phyloP scores from a whole-genome alignment of 257 asterid genomes.

The Buddleja alternifolia region DNA sequence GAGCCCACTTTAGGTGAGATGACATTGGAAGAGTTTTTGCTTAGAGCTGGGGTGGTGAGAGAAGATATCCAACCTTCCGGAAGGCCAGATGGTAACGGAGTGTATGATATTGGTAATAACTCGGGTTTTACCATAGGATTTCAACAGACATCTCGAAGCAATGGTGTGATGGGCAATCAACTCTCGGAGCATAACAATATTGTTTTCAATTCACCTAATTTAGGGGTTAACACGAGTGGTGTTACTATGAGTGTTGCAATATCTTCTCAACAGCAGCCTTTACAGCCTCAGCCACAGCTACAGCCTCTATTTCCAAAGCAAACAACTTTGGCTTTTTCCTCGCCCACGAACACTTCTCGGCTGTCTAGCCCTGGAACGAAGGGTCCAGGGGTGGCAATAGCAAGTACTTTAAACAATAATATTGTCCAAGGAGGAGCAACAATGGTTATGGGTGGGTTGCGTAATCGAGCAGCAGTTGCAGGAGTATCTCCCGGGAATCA shows the following conservation, averaged over 20 bases:
- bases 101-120: slow-evolving; percentile 40
- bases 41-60: slow-evolving; percentile 79
- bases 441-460: slow-evolving; percentile 47
- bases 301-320: slow-evolving; percentile 85
- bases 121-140: slow-evolving; percentile 51
- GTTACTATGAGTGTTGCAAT: slow-evolving; percentile 33
- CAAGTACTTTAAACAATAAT: slow-evolving; percentile 43
- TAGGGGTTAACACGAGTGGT: slow-evolving; percentile 48
- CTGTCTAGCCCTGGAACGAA: slow-evolving; percentile 49
- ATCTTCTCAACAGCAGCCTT: slow-evolving; percentile 39
- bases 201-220: slow-evolving; percentile 42
- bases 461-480: slow-evolving; percentile 49
- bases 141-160: slow-evolving; percentile 51
- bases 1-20: slow-evolving; percentile 80
- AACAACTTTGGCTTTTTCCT: slow-evolving; percentile 57
- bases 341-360: slow-evolving; percentile 55
- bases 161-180: slow-evolving; percentile 51
- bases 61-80: slow-evolving; percentile 63
- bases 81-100: slow-evolving; percentile 36
- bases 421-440: slow-evolving; percentile 47
- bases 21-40: slow-evolving; percentile 83
- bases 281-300: slow-evolving; percentile 42
- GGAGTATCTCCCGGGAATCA: slow-evolving; percentile 67
- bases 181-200: slow-evolving; percentile 37
- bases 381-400: slow-evolving; percentile 44